phyloP scores from a whole-genome alignment of 192 early-diverging fungal genomes.

The Rhizoclosmatium globosum region DNA sequence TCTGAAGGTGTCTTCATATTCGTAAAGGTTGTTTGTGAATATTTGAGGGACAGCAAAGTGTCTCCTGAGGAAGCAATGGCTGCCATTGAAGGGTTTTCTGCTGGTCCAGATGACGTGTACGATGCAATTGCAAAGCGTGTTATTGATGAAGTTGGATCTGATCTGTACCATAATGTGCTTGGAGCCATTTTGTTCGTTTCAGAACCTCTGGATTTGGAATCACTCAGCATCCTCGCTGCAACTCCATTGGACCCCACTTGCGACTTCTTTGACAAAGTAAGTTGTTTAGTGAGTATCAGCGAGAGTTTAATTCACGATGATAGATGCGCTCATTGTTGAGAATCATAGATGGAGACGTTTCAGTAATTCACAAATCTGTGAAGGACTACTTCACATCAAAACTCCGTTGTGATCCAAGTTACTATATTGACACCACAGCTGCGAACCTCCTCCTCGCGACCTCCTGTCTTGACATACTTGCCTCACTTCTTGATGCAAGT shows the following conservation, averaged over 20 bases:
- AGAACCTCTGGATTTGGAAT: background rate
- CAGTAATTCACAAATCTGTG: background rate
- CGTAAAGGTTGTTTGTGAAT: background rate
- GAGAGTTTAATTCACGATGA: background rate
- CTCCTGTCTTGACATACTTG: background rate
- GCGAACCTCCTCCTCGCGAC: background rate
- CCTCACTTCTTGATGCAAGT: background rate
- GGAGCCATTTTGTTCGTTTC: background rate
- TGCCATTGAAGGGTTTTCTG: background rate
- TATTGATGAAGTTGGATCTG: background rate
- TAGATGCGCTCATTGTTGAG: background rate
- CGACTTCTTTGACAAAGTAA: background rate
- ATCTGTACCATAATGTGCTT: background rate
- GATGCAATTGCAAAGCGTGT: background rate
- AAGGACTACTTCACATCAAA: background rate
- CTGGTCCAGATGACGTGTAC: constrained; percentile 23
- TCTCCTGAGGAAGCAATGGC: background rate
- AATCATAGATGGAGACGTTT: background rate
- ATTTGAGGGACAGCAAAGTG: background rate
- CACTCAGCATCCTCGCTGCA: background rate
- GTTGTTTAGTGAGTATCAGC: background rate
- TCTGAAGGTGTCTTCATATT: constrained; percentile 41
- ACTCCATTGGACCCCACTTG: background rate
- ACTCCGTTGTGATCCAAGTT: background rate
- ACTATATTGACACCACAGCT: background rate